Evolutionary conservation across 2,329 filamentous ascomycete genomes (phyloP).

Genomic region (Cytospora schulzeri): DNA sequence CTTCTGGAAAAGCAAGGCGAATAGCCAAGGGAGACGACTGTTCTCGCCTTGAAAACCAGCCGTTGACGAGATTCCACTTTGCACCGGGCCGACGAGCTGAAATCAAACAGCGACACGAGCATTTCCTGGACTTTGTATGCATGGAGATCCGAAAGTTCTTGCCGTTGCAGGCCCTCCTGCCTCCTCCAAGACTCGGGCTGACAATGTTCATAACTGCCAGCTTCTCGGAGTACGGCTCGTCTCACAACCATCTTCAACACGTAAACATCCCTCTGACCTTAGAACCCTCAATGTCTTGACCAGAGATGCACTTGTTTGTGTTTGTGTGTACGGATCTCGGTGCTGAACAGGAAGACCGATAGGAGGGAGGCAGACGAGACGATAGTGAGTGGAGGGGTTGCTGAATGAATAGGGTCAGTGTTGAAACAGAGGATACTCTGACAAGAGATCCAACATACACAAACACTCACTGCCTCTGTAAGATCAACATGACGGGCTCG

Average conservation of each 20-base stretch:
- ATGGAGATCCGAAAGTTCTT: constrained; percentile 64
- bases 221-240: constrained; percentile 46
- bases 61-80: constrained; percentile 2
- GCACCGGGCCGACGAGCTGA: constrained; percentile 28
- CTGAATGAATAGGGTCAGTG: not conserved
- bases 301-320: constrained; percentile 64
- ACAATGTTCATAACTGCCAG: constrained; percentile 67
- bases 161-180: constrained; percentile 69
- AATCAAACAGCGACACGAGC: constrained; percentile 66
- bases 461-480: not conserved
- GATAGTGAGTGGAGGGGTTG: not conserved
- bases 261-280: constrained; percentile 69
- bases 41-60: constrained; percentile 18
- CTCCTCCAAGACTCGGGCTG: constrained; percentile 74
- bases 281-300: constrained; percentile 62
- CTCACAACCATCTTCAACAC: constrained; percentile 39
- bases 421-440: not conserved
- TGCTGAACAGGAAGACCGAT: too few species aligned
- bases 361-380: too few species aligned
- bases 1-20: not conserved
- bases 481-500: not conserved
- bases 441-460: not conserved
- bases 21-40: not conserved
- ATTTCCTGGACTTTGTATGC: constrained; percentile 64
- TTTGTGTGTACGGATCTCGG: constrained; percentile 77